Evolutionary conservation across 2,329 filamentous ascomycete genomes (phyloP), one percentile per base, ranked within the genome.

Genomic region (Stagonosporopsis vannaccii): DNA sequence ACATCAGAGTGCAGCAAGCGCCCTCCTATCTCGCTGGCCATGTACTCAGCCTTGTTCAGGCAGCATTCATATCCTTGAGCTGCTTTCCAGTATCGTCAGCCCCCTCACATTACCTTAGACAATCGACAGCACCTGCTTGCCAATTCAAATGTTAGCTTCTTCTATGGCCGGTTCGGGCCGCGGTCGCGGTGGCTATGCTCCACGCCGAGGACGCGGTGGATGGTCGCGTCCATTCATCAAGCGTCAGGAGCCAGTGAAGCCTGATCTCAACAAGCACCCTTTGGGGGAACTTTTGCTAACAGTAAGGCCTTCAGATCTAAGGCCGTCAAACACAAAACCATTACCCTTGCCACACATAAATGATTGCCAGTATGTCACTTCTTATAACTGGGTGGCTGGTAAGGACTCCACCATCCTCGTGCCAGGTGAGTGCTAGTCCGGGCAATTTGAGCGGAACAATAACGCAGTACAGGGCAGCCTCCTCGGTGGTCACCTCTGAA

Each of bases 371-470:
- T 79, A 80, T 64, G 62, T 84, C 26, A 77, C 79, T 19, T 85
- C 83, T 0, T 85, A 83, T 72, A 85, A 81, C 61, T 85, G 82
- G 82, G 32, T 82, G 5, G 71, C 65, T 19, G 49, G 74, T 25
- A 56, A 67, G 30, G 50, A 25, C 28, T 74, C 77, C 6, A 76
- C 72, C 0, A 81, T 85, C 12, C 3, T 67, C 13, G 58, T 71
- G 15, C 69, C 71, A 45, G 70, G 69, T 69, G 55, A 58, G 60
- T 39, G 15, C 20, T n/a, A 6, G n/a, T 17, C 19, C 5, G 17
- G 39, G 3, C 4, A 30, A 9, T 4, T 12, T 12, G 35, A 37
- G 19, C 9, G 2, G 4, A 9, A 17, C 2, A 4, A 44, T 65
- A 40, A 64, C 56, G 46, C 57, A 22, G 19, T 41, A 2, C 23